Percentiles rank a stretch among this genome's conserved stretches.
Conservation (phyloP, 108 stramenopile species). For the Conticribra weissflogii region DNA sequence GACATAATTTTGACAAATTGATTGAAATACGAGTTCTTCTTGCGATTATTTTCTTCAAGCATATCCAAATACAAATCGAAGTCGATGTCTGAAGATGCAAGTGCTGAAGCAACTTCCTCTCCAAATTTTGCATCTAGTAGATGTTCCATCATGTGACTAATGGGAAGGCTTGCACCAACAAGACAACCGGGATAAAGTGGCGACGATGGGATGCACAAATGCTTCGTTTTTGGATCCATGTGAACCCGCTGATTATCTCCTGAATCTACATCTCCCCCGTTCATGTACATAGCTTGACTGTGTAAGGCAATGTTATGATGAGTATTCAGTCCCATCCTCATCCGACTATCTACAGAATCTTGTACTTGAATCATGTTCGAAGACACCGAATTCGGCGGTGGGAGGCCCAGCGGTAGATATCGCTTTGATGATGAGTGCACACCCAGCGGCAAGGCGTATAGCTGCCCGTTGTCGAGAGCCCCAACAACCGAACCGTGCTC, state of each 20-base stretch:
- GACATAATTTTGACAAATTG: conserved; percentile 66
- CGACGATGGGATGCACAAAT: conserved; percentile 40
- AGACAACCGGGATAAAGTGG: conserved; percentile 50
- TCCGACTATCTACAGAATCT: conserved; percentile 7
- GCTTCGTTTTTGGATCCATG: conserved; percentile 27
- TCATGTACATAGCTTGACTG: conserved; percentile 7
- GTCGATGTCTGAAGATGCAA: conserved; percentile 49
- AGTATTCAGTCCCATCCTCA: conserved; percentile 24
- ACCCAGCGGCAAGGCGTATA: conserved; percentile 79
- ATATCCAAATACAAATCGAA: conserved; percentile 51
- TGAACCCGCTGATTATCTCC: conserved; percentile 45
- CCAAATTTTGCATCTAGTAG: conserved; percentile 29
- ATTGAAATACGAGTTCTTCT: conserved; percentile 26
- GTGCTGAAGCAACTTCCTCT: conserved; percentile 37
- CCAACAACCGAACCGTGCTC: conserved; percentile 64
- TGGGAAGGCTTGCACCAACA: conserved; percentile 45
- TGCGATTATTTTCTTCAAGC: conserved; percentile 41
- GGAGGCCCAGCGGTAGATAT: conserved; percentile 36
- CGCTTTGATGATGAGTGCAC: conserved; percentile 34
- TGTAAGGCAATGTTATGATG: conserved; percentile 45
- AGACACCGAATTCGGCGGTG: conserved; percentile 24
- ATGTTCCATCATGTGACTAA: conserved; percentile 37
- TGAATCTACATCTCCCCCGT: conserved; percentile 30
- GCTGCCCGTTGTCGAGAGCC: conserved; percentile 66
- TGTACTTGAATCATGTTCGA: conserved; percentile 22